These are phyloP conservation scores for Calonectria honghensis DNA, from an alignment of 2,329 filamentous ascomycete species.

Conservation along the genomic window DNA sequence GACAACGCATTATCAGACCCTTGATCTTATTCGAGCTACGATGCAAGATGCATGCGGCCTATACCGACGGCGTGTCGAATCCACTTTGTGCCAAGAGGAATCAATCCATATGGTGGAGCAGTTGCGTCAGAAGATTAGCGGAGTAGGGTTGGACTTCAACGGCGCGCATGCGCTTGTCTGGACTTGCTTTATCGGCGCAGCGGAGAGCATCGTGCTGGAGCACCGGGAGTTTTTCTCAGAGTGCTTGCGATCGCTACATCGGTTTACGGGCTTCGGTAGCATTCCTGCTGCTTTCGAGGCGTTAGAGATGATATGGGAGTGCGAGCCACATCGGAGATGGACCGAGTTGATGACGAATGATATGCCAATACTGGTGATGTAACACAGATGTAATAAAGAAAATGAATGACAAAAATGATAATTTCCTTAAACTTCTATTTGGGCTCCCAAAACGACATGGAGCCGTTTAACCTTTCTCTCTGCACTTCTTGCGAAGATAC, in stretches of 20 bases:
- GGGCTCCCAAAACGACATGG: neutral
- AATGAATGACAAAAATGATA: neutral
- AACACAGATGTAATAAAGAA: neutral
- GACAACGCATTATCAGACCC: constrained; percentile 47
- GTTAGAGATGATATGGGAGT: constrained; percentile 60
- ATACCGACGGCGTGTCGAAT: constrained; percentile 53
- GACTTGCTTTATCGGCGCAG: constrained; percentile 64
- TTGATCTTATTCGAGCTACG: constrained; percentile 48
- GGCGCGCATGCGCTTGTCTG: constrained; percentile 64
- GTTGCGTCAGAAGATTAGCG: constrained; percentile 56
- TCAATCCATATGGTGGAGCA: constrained; percentile 57
- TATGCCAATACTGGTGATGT: constrained; percentile 57
- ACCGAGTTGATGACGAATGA: constrained; percentile 56
- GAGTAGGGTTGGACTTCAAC: constrained; percentile 53
- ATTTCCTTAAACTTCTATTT: neutral
- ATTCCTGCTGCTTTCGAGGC: constrained; percentile 60
- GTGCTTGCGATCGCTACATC: constrained; percentile 56
- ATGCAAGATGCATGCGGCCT: constrained; percentile 55
- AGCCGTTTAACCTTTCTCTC: too few species aligned
- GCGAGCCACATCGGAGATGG: constrained; percentile 52
- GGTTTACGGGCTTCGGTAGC: constrained; percentile 60
- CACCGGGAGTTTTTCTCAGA: constrained; percentile 61
- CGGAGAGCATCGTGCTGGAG: constrained; percentile 59
- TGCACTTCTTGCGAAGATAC: too few species aligned
- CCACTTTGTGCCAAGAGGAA: constrained; percentile 43